A percentile compares a stretch with the other conserved stretches of the same genome.
phyloP scores from a whole-genome alignment of 345 rosid genomes.

The Brassica juncea region DNA sequence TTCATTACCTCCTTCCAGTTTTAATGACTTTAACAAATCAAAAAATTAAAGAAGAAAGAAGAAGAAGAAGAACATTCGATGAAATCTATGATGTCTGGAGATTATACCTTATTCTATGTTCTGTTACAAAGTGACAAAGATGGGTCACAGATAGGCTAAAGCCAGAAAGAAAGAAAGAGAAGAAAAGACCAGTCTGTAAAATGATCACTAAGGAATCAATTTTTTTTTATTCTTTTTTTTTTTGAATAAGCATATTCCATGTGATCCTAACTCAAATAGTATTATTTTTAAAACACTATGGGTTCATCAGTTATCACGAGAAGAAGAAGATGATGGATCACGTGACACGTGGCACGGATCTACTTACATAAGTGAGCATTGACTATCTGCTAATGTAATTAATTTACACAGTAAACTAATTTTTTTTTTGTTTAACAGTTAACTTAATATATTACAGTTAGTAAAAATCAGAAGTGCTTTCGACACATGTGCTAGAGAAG shows the following conservation, averaged over 20 bases:
- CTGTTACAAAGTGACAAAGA: conserved; percentile 35
- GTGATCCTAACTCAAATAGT: conserved; percentile 27
- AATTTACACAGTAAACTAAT: background rate
- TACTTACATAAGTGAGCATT: background rate
- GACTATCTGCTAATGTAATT: conserved; percentile 11
- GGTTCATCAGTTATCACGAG: conserved; percentile 5
- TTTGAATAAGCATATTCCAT: conserved; percentile 31
- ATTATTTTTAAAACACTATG: background rate
- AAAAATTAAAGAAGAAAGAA: background rate
- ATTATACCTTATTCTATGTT: conserved; percentile 25
- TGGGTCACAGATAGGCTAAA: conserved; percentile 24
- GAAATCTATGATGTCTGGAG: conserved; percentile 39
- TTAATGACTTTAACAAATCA: background rate
- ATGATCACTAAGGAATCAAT: conserved; percentile 8
- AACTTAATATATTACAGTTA: background rate
- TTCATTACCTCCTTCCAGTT: conserved; percentile 18
- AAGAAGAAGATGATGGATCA: conserved; percentile 31
- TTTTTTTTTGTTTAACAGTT: background rate
- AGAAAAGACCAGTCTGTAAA: background rate
- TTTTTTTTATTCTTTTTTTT: background rate
- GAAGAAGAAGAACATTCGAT: conserved; percentile 30
- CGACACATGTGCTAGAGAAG: conserved; percentile 4
- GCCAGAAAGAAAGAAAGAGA: background rate
- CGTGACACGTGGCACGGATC: conserved; percentile 16
- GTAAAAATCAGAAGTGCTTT: background rate